Base-by-base conservation (phyloP, 1,284 basidiomycete species). In the Ustilago esculenta region DNA sequence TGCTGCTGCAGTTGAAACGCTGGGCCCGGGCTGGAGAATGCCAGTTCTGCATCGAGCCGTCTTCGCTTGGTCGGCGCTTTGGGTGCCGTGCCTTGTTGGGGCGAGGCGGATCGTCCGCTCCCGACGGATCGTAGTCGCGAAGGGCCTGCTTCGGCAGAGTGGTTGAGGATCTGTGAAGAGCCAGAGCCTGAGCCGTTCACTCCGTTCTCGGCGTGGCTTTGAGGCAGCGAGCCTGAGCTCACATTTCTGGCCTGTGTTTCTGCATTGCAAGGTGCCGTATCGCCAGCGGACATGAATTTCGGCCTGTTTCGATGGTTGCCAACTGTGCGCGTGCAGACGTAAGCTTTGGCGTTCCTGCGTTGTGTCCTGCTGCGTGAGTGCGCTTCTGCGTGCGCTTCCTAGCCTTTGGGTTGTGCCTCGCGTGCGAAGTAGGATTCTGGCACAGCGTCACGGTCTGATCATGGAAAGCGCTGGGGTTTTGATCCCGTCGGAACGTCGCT, bases 21-120 rank as follows among this genome's bases (percentile, higher is more conserved):
- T 18, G 76, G 76, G 11, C 77, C 77, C 14, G 77, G 77, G 45
- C 72, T 75, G 51, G 73, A 77, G 30, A 80, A 80, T 15, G 69
- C 66, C 17, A 80, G 55, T 36, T 76, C 75, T 27, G 65, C 73
- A 37, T 77, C 67, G 18, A 79, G 52, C 30, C 71, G 42, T n/a
- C 72, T 65, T 17, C 73, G 43, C 36, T 76, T 76, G 10, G 53
- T 35, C 10, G 61, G 54, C 11, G 34, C 25, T 53, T 57, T 57
- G 23, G 61, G 55, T n/a, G 50, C 58, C 11, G 37, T 18, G n/a
- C 15, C 18, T 35, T 49, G 45, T n/a, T 41, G 50, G 17, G 30
- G 47, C 18, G 55, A 58, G n/a, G 27, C 34, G 35, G 61, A 50
- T 32, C 53, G 32, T 35, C 21, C 40, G 29, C 30, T 45, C 39